phyloP scores from a whole-genome alignment of 2,329 filamentous ascomycete genomes.

The Acarospora socialis region DNA sequence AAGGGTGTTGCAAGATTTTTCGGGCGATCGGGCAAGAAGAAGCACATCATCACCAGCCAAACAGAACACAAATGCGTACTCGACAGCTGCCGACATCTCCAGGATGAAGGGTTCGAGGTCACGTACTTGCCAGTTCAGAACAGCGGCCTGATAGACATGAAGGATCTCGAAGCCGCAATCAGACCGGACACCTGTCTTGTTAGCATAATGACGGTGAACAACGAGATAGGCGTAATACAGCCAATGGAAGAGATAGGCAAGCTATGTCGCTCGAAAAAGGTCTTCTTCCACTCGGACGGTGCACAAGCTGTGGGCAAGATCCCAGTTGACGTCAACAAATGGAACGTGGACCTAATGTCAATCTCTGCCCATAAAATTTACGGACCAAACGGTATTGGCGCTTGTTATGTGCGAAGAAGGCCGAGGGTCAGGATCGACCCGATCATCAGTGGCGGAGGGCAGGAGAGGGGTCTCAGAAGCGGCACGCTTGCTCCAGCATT shows the following conservation, averaged over 20 bases:
- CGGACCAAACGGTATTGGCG: constrained; percentile 90
- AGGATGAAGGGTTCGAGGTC: constrained; percentile 90
- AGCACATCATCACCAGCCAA: constrained; percentile 92
- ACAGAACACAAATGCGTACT: constrained; percentile 99
- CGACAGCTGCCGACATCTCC: constrained; percentile 90
- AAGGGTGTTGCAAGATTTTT: constrained; percentile 97
- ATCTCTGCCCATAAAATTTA: constrained; percentile 99
- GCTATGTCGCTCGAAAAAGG: constrained; percentile 77
- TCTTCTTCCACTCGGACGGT: constrained; percentile 96
- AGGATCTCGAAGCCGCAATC: constrained; percentile 75
- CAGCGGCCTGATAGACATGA: constrained; percentile 74
- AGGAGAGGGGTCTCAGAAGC: constrained; percentile 87
- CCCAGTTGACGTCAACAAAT: constrained; percentile 86
- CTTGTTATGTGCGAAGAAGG: constrained; percentile 85
- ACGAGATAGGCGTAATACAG: constrained; percentile 98
- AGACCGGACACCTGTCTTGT: constrained; percentile 82
- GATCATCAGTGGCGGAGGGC: constrained; percentile 89
- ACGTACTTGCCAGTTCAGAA: constrained; percentile 89
- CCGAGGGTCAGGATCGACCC: constrained; percentile 90
- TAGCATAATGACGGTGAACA: constrained; percentile 98
- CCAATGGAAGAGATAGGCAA: constrained; percentile 86
- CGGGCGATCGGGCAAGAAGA: constrained; percentile 86
- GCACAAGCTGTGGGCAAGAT: constrained; percentile 99
- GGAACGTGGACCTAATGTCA: constrained; percentile 98
- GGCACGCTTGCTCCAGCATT: constrained; percentile 83